A percentile compares a stretch with the other conserved stretches of the same genome.
phyloP scores from a whole-genome alignment of 2,329 filamentous ascomycete species.

The Gaeumannomyces sp. region DNA sequence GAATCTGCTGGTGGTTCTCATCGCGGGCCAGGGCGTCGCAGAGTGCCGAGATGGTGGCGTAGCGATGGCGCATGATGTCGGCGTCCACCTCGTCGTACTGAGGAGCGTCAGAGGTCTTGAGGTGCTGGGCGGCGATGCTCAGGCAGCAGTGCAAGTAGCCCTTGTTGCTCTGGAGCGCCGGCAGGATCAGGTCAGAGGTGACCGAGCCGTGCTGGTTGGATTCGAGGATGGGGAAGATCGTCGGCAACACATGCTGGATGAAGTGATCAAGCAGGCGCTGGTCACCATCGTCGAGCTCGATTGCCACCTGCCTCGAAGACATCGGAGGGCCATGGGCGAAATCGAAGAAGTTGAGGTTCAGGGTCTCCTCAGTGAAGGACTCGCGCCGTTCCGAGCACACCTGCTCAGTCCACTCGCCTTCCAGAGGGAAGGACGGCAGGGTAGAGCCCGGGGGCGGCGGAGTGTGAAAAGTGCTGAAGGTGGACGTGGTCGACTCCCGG shows the following conservation, averaged over 20 bases:
- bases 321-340: constrained; percentile 64
- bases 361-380: constrained; percentile 57
- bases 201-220: constrained; percentile 81
- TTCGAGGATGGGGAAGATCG: constrained; percentile 89
- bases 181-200: constrained; percentile 75
- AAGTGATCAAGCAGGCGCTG: constrained; percentile 86
- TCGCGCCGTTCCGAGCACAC: constrained; percentile 63
- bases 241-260: constrained; percentile 76
- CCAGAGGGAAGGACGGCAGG: constrained; percentile 53
- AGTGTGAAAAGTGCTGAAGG: constrained; percentile 84
- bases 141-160: constrained; percentile 94
- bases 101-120: constrained; percentile 68
- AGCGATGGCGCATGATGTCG: constrained; percentile 89
- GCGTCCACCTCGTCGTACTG: constrained; percentile 71
- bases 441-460: constrained; percentile 66
- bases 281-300: constrained; percentile 79
- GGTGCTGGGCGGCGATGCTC: constrained; percentile 86
- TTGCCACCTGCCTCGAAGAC: constrained; percentile 59
- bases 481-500: constrained; percentile 81
- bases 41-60: constrained; percentile 77
- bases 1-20: constrained; percentile 76
- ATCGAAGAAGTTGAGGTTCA: constrained; percentile 78
- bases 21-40: constrained; percentile 77
- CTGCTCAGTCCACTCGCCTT: constrained; percentile 67
- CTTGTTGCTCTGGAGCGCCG: constrained; percentile 84